Evolutionary conservation across 768 basidiomycete species (phyloP).

Genomic region (Collybiopsis luxurians): DNA sequence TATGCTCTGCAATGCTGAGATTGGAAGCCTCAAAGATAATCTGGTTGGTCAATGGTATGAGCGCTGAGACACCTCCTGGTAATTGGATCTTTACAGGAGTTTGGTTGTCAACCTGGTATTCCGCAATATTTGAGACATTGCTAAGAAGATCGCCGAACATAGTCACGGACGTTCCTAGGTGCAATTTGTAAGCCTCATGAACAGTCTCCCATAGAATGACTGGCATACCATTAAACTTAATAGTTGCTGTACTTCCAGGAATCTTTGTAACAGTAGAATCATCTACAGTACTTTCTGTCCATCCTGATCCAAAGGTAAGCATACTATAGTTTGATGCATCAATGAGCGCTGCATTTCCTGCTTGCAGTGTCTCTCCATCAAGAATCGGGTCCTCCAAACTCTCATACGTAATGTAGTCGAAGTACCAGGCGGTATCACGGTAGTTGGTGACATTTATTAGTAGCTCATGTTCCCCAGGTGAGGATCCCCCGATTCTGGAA

Average conservation of each 20-base stretch:
- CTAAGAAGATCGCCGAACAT: background rate
- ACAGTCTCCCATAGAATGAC: too few species aligned
- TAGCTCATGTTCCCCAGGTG: constrained; percentile 4
- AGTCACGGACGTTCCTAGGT: background rate
- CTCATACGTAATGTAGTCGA: constrained; percentile 3
- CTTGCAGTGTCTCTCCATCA: constrained; percentile 1
- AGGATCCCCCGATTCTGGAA: background rate
- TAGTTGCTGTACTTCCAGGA: background rate
- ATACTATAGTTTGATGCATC: background rate
- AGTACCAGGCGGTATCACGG: background rate
- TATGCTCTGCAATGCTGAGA: background rate
- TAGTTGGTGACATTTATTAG: constrained; percentile 2
- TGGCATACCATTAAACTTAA: background rate
- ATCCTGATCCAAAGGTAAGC: background rate
- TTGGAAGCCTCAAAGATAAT: background rate
- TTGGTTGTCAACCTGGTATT: background rate
- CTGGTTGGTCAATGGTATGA: background rate
- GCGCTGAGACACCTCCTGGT: background rate
- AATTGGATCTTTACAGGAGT: background rate
- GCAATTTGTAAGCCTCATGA: too few species aligned
- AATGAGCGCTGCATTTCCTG: background rate
- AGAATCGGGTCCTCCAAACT: background rate
- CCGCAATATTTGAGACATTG: background rate
- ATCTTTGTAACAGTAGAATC: background rate
- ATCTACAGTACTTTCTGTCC: background rate